Percentiles rank a stretch among this genome's conserved stretches.
Conservation (phyloP, 1,139 yeast species). For the Suhomyces bolitotheri region DNA sequence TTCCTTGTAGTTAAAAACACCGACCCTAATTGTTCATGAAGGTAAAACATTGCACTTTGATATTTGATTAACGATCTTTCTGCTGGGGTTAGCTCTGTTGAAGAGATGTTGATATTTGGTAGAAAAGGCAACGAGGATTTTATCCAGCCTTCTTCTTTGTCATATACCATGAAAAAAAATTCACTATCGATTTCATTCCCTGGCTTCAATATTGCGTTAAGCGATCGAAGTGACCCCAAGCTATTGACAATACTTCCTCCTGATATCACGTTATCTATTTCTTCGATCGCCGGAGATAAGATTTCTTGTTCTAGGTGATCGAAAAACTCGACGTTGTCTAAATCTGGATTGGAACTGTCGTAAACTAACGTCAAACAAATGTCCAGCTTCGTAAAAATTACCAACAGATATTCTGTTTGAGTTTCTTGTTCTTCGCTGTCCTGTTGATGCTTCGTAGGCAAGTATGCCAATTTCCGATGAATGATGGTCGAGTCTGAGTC, state of each 20-base stretch:
- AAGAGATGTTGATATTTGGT: constrained; percentile 20
- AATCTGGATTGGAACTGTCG: constrained; percentile 27
- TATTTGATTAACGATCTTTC: constrained; percentile 16
- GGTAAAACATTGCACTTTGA: constrained; percentile 35
- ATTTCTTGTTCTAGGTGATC: constrained; percentile 17
- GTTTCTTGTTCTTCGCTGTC: constrained; percentile 5
- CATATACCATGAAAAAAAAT: constrained; percentile 42
- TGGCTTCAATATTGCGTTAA: constrained; percentile 20
- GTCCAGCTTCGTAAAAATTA: constrained; percentile 29
- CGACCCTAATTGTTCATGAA: constrained; percentile 43
- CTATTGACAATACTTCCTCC: constrained; percentile 29
- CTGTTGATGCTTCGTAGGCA: constrained; percentile 18
- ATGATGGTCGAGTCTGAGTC: constrained; percentile 14
- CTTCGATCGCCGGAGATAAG: constrained; percentile 28
- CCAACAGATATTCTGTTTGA: constrained; percentile 34
- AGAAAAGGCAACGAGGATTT: constrained; percentile 45
- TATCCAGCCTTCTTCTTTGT: constrained; percentile 25
- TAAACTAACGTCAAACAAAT: constrained; percentile 30
- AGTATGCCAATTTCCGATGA: constrained; percentile 30
- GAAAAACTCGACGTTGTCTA: constrained; percentile 30
- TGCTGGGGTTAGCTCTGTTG: constrained; percentile 11
- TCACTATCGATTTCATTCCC: constrained; percentile 30
- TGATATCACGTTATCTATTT: constrained; percentile 19
- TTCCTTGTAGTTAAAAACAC: constrained; percentile 31
- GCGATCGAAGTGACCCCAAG: constrained; percentile 32